Evolutionary conservation across 768 basidiomycete genomes (phyloP).

Genomic region (Boletus rubescentipes): DNA sequence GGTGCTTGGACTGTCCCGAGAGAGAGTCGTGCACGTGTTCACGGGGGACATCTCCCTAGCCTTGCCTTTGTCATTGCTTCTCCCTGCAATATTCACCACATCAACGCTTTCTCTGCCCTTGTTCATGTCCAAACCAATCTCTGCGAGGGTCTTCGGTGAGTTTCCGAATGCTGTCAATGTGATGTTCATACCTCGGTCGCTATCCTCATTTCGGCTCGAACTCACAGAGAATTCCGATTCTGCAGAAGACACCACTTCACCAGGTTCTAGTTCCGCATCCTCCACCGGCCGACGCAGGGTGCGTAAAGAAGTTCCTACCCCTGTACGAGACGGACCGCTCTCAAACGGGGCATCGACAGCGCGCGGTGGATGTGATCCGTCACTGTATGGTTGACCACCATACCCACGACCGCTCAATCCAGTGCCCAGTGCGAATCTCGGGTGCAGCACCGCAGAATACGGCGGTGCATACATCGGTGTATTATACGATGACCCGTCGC

Average conservation of each 20-base stretch:
- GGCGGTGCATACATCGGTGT: constrained; percentile 1
- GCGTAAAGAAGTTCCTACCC: neutral
- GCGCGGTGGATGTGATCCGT: neutral
- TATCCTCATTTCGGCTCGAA: constrained; percentile 23
- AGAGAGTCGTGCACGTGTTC: neutral
- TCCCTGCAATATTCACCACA: neutral
- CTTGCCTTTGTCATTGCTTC: constrained; percentile 9
- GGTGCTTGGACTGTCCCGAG: neutral
- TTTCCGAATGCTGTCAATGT: neutral
- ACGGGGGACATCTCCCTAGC: constrained; percentile 4
- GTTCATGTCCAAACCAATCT: neutral
- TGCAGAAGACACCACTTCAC: constrained; percentile 24
- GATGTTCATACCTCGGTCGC: constrained; percentile 10
- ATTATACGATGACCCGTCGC: neutral
- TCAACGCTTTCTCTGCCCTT: neutral
- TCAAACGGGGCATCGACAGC: neutral
- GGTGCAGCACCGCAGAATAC: constrained; percentile 17
- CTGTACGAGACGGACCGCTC: constrained; percentile 5
- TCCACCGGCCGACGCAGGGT: neutral
- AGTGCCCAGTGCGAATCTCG: constrained; percentile 2
- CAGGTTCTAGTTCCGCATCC: constrained; percentile 23
- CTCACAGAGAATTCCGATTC: constrained; percentile 26
- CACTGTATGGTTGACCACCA: neutral
- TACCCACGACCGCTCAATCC: neutral
- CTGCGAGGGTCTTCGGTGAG: neutral